A percentile compares a stretch with the other conserved stretches of the same genome.
Conservation (phyloP, 176 grass and related monocot genomes). For the Cenchrus fungigraminus region DNA sequence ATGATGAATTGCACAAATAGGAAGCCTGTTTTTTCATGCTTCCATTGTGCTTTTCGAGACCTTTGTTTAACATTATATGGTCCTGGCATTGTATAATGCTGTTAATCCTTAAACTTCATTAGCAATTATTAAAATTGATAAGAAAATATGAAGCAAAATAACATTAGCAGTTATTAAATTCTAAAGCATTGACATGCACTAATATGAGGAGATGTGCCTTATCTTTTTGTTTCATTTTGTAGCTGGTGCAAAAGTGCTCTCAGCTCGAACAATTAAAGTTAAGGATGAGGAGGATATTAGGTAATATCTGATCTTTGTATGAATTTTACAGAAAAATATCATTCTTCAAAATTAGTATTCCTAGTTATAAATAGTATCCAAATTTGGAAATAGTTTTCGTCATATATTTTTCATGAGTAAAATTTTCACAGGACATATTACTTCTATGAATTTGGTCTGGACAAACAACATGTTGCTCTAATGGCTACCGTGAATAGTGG, state of each 20-base stretch:
- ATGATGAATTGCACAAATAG: slow-evolving; percentile 27
- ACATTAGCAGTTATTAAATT: slow-evolving; percentile 4
- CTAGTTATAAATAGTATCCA: not conserved
- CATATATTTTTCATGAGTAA: slow-evolving; percentile 26
- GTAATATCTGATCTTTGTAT: slow-evolving; percentile 52
- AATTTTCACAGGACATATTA: slow-evolving; percentile 77
- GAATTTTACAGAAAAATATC: not conserved
- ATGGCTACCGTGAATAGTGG: slow-evolving; percentile 79
- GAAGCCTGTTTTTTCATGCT: slow-evolving; percentile 7
- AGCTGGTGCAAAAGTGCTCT: slow-evolving; percentile 86
- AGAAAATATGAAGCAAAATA: slow-evolving; percentile 1
- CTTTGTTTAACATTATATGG: not conserved
- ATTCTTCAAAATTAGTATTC: not conserved
- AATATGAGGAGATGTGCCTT: slow-evolving; percentile 17
- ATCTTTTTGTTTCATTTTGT: slow-evolving; percentile 40
- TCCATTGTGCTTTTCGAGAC: not conserved
- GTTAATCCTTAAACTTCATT: slow-evolving; percentile 2
- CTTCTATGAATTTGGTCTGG: slow-evolving; percentile 83
- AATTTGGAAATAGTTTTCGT: slow-evolving; percentile 4
- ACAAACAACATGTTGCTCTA: slow-evolving; percentile 82
- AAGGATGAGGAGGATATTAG: slow-evolving; percentile 90
- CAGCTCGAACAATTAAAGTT: slow-evolving; percentile 84
- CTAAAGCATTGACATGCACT: not conserved
- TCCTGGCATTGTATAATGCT: not conserved
- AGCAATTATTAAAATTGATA: not conserved